phyloP scores from a whole-genome alignment of 2,329 filamentous ascomycete genomes.

The Fusarium fracticaudum region DNA sequence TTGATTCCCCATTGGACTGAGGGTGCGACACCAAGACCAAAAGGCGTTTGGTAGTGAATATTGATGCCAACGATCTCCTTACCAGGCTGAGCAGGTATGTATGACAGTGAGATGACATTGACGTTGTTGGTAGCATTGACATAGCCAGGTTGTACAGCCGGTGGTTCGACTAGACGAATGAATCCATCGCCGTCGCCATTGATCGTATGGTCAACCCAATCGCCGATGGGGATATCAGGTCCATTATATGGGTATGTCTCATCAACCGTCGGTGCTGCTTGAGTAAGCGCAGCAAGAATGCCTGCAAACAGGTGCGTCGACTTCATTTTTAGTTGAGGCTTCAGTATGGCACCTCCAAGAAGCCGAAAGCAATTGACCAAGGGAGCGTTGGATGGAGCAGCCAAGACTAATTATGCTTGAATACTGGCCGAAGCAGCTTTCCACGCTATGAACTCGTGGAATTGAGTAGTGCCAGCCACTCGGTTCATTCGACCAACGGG shows the following conservation, averaged over 20 bases:
- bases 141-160: not conserved
- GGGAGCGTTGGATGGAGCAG: not conserved
- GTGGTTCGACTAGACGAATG: not conserved
- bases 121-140: not conserved
- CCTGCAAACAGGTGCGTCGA: fast-evolving
- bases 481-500: not conserved
- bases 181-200: not conserved
- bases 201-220: not conserved
- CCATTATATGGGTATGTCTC: not conserved
- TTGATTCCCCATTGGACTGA: fast-evolving
- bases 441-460: not conserved
- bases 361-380: fast-evolving
- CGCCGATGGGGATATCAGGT: not conserved
- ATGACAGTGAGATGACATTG: not conserved
- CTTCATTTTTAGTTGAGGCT: fast-evolving
- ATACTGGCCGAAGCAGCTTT: too few species aligned
- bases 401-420: not conserved
- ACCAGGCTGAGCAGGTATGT: not conserved
- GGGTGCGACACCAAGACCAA: not conserved
- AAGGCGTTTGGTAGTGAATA: not conserved
- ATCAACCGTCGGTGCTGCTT: not conserved
- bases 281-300: not conserved
- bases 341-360: fast-evolving
- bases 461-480: not conserved
- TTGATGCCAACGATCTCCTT: not conserved